Evolutionary conservation across 2,329 filamentous ascomycete species (phyloP).

Genomic region (Lizonia empirigonia): DNA sequence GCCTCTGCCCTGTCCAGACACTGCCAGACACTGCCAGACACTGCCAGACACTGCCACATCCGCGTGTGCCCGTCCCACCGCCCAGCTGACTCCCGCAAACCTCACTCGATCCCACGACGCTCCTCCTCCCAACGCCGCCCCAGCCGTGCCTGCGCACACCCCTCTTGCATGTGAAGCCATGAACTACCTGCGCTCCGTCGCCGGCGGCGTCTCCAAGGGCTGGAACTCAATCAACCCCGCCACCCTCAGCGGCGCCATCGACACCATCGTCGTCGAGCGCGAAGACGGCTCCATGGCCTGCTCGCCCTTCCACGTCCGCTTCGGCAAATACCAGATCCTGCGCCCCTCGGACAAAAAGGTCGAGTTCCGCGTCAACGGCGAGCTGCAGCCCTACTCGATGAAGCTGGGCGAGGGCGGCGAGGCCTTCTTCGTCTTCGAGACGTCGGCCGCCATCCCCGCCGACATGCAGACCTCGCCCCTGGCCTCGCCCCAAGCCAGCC

Average conservation of each 20-base stretch:
- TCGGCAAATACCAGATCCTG: constrained; percentile 96
- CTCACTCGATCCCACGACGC: constrained; percentile 5
- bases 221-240: constrained; percentile 99
- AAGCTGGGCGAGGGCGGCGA: constrained; percentile 97
- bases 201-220: constrained; percentile 94
- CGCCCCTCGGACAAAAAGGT: constrained; percentile 98
- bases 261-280: constrained; percentile 97
- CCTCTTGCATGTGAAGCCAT: constrained; percentile 55
- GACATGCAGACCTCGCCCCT: constrained; percentile 93
- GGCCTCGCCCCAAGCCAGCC: constrained; percentile 86
- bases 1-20: neutral
- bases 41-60: no score
- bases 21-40: neutral
- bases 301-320: constrained; percentile 97
- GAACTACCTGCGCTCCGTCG: constrained; percentile 97
- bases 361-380: constrained; percentile 92
- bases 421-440: constrained; percentile 99
- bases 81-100: constrained; percentile 6
- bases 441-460: constrained; percentile 87
- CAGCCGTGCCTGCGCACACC: neutral
- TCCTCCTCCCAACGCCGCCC: constrained; percentile 1
- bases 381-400: constrained; percentile 94
- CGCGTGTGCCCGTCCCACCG: constrained; percentile 3
- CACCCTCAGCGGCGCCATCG: constrained; percentile 95
- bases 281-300: constrained; percentile 87